These are phyloP conservation scores for Fusarium guadeloupense DNA, from an alignment of 2,329 filamentous ascomycete genomes.

Conservation along the genomic window DNA sequence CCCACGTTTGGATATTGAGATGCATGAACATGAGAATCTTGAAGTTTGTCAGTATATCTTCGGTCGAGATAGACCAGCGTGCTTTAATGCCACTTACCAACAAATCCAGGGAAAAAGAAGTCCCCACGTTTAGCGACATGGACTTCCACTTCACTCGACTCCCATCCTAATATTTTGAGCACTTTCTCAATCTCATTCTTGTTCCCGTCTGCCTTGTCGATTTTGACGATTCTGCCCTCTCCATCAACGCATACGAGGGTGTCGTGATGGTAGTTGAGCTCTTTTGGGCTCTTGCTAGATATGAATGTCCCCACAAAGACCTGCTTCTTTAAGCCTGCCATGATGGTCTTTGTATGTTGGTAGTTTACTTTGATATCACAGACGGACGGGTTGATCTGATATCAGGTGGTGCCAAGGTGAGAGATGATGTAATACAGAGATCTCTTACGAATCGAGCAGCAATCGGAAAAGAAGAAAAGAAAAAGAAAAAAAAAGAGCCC, in stretches of 20 bases:
- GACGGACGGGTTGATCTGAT: not conserved
- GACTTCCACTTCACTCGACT: conserved; percentile 50
- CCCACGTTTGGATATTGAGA: conserved; percentile 94
- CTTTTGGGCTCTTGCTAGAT: conserved; percentile 58
- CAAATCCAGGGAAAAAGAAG: conserved; percentile 87
- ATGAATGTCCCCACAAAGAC: conserved; percentile 66
- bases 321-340: conserved; percentile 49
- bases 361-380: not conserved
- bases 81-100: conserved; percentile 61
- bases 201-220: conserved; percentile 52
- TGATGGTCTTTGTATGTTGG: not conserved
- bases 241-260: conserved; percentile 61
- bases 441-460: not conserved
- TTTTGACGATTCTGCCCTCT: conserved; percentile 59
- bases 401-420: not conserved
- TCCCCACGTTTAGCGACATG: conserved; percentile 57
- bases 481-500: not conserved
- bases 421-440: conserved; percentile 11
- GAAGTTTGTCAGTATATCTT: conserved; percentile 16
- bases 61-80: not conserved
- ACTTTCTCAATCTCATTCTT: conserved; percentile 47
- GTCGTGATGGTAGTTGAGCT: conserved; percentile 62
- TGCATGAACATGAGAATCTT: conserved; percentile 95
- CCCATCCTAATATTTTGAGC: conserved; percentile 58
- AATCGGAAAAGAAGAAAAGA: not conserved